These are phyloP conservation scores for Malus sieversii DNA, from an alignment of 306 rosid genomes.

Conservation along the genomic window DNA sequence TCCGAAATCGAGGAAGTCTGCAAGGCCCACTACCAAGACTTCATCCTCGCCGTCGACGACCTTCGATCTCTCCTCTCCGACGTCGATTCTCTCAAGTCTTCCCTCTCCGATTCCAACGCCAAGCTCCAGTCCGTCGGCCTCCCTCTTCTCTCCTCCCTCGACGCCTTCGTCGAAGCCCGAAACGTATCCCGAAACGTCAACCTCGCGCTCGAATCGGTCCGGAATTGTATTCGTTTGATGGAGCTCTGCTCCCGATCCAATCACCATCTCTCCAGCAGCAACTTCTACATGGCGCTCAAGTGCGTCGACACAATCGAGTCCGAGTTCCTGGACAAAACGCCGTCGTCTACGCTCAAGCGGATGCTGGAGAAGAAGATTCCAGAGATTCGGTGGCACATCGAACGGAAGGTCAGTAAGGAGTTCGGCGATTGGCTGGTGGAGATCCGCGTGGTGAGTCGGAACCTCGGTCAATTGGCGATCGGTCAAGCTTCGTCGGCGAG, in stretches of 20 bases:
- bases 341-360: slow-evolving; percentile 65
- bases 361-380: slow-evolving; percentile 97
- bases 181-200: slow-evolving; percentile 65
- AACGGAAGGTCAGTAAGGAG: slow-evolving; percentile 82
- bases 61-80: slow-evolving; percentile 97
- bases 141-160: slow-evolving; percentile 82
- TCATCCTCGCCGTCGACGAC: slow-evolving; percentile 96
- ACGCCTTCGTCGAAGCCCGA: slow-evolving; percentile 73
- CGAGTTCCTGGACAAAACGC: slow-evolving; percentile 51
- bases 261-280: slow-evolving; percentile 47
- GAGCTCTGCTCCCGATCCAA: slow-evolving; percentile 85
- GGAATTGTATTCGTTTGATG: slow-evolving; percentile 37
- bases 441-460: slow-evolving; percentile 88
- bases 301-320: slow-evolving; percentile 73
- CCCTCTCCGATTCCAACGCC: slow-evolving; percentile 85
- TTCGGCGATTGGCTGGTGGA: slow-evolving; percentile 97
- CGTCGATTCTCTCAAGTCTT: slow-evolving; percentile 84
- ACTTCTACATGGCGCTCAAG: slow-evolving; percentile 90
- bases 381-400: slow-evolving; percentile 79
- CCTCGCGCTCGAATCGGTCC: slow-evolving; percentile 68
- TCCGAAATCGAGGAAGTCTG: slow-evolving; percentile 98
- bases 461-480: slow-evolving; percentile 86
- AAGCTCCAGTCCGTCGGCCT: slow-evolving; percentile 73
- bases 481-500: slow-evolving; percentile 93
- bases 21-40: slow-evolving; percentile 97